Conservation (phyloP, 805 yeast genomes). For the Pichia membranifaciens region DNA sequence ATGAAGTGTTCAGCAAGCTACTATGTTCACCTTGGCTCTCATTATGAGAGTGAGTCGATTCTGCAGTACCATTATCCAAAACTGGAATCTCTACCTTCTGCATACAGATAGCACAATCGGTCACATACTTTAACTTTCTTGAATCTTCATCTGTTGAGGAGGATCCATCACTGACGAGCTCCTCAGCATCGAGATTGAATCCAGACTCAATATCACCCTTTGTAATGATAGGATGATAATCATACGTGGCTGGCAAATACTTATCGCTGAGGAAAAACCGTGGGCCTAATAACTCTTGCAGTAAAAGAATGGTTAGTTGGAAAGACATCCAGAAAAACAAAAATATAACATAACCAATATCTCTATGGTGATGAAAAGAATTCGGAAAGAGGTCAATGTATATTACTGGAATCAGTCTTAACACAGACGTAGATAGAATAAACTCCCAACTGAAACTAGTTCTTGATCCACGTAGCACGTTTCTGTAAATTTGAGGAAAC, state of each 20-base stretch:
- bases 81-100: slow-evolving; percentile 59
- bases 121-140: slow-evolving; percentile 37
- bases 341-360: slow-evolving; percentile 42
- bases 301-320: slow-evolving; percentile 52
- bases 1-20: too few relatives aligned
- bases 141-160: slow-evolving; percentile 16
- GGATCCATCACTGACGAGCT: slow-evolving; percentile 15
- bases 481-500: slow-evolving; percentile 84
- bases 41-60: slow-evolving; percentile 2
- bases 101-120: slow-evolving; percentile 92
- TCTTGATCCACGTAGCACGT: slow-evolving; percentile 62
- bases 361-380: slow-evolving; percentile 66
- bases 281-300: slow-evolving; percentile 70
- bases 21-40: slow-evolving; percentile 11
- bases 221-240: slow-evolving; percentile 67
- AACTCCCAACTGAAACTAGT: slow-evolving; percentile 70
- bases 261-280: slow-evolving; percentile 76
- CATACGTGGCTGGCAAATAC: slow-evolving; percentile 73
- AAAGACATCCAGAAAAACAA: slow-evolving; percentile 50
- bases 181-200: slow-evolving; percentile 37
- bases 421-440: slow-evolving; percentile 57
- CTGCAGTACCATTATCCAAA: slow-evolving; percentile 13
- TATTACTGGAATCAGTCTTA: slow-evolving; percentile 58
- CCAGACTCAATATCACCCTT: slow-evolving; percentile 58
- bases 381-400: slow-evolving; percentile 49